Conservation (phyloP, 768 basidiomycete species). For the Lactarius evosmus region DNA sequence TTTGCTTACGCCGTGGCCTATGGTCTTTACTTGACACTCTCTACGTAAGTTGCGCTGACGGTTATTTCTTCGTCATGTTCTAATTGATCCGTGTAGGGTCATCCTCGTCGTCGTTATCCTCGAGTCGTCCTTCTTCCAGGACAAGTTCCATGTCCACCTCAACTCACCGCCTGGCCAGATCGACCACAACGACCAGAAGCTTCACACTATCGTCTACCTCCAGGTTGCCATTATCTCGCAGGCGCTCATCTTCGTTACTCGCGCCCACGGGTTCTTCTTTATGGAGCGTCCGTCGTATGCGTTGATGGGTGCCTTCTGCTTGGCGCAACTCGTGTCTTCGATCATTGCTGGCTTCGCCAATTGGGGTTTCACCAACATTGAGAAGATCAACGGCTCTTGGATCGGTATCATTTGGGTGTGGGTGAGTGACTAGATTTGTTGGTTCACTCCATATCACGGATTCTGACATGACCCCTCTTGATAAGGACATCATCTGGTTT, state of each 20-base stretch:
- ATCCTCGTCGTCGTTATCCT: constrained; percentile 80
- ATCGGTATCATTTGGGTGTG: constrained; percentile 97
- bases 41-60: constrained; percentile 60
- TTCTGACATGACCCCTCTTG: not conserved
- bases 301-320: constrained; percentile 83
- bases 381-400: constrained; percentile 84
- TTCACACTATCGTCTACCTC: constrained; percentile 90
- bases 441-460: not conserved
- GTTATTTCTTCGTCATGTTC: constrained; percentile 5
- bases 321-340: constrained; percentile 91
- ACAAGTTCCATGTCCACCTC: constrained; percentile 74
- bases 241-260: constrained; percentile 94
- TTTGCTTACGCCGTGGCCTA: constrained; percentile 95
- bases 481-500: constrained; percentile 93
- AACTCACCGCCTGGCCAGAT: constrained; percentile 31
- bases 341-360: constrained; percentile 93
- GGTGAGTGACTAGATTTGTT: constrained; percentile 46
- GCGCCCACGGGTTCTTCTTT: constrained; percentile 94
- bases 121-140: constrained; percentile 85
- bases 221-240: constrained; percentile 99
- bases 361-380: constrained; percentile 92
- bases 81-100: constrained; percentile 44
- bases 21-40: constrained; percentile 87
- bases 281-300: constrained; percentile 92
- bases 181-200: constrained; percentile 59